These are phyloP conservation scores for Cladobotryum mycophilum DNA, from an alignment of 2,329 filamentous ascomycete genomes.

Conservation along the genomic window DNA sequence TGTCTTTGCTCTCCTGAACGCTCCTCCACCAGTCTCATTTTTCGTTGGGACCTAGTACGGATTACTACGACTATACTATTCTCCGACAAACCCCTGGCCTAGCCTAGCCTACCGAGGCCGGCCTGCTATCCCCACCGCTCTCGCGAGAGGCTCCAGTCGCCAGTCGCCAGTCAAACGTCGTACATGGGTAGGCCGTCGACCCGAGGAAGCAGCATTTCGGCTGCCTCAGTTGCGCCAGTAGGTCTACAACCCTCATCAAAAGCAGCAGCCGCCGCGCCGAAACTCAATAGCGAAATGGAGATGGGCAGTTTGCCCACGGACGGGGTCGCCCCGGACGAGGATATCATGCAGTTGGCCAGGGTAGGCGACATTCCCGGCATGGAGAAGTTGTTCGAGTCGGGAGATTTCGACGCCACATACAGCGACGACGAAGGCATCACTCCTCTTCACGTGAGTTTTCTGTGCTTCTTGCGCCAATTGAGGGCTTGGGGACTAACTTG, in stretches of 20 bases:
- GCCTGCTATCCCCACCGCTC: background rate
- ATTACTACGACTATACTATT: no score
- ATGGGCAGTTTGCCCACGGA: conserved; percentile 44
- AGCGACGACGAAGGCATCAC: conserved; percentile 91
- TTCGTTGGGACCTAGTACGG: background rate
- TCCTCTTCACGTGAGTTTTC: conserved; percentile 71
- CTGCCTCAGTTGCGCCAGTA: conserved; percentile 37
- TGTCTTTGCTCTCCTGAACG: background rate
- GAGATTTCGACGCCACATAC: conserved; percentile 75
- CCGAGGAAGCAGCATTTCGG: conserved; percentile 28
- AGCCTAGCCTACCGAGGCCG: background rate
- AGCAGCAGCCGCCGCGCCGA: conserved; percentile 44
- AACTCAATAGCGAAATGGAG: conserved; percentile 52
- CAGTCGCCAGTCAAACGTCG: background rate
- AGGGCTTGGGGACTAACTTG: background rate
- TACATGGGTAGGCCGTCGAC: conserved; percentile 36
- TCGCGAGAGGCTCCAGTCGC: background rate
- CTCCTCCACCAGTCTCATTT: background rate
- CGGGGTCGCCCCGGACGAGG: conserved; percentile 46
- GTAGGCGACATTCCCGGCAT: conserved; percentile 81
- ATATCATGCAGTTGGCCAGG: conserved; percentile 93
- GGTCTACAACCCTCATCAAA: conserved; percentile 47
- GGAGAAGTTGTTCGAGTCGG: conserved; percentile 80
- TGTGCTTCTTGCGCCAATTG: background rate
- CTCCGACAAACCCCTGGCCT: background rate